Base-by-base conservation (phyloP, 108 stramenopile genomes). In the Licmophora abbreviata region DNA sequence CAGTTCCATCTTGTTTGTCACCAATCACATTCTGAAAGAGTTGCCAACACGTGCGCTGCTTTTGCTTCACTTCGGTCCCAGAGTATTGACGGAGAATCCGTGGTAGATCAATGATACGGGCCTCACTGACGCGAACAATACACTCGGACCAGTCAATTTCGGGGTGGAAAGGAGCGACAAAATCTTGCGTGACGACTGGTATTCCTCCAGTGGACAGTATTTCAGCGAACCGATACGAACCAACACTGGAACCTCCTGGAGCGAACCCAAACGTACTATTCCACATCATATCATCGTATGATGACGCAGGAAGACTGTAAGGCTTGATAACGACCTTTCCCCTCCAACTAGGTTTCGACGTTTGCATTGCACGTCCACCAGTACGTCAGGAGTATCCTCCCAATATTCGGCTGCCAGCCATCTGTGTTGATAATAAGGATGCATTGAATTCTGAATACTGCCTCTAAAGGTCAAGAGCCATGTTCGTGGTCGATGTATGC, bases 221-320 rank as follows among this genome's bases (percentile, higher is more conserved):
- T 56, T 64, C 63, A 5, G 44, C 54, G n/a, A 64, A 56, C 14
- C 63, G 63, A 64, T 44, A 64, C n/a, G 63, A 56, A 0, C 42
- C 28, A 7, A 56, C 47, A 42, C 54, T 43, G 8, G 63, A 64
- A 10, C 63, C 63, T 33, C 63, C 63, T 24, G 63, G 63, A 64
- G 44, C 33, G 32, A 51, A 64, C 8, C 42, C 55, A 49, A 64
- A 64, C 17, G 48, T 56, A 10, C 55, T 42, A 22, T 64, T 50
- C 35, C 40, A 24, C 55, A 64, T 49, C 25, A 51, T n/a, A 20
- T 47, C 12, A 40, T 59, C 38, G 35, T 59, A 49, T 7, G 24
- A 11, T 29, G 48, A 8, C 48, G 48, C 6, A 28, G 7, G 26
- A 11, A 28, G 9, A 29, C 25, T 48, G 36, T 64, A 64, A 0